Base-by-base conservation (phyloP, 345 rosid genomes). In the Eucalyptus regnans region DNA sequence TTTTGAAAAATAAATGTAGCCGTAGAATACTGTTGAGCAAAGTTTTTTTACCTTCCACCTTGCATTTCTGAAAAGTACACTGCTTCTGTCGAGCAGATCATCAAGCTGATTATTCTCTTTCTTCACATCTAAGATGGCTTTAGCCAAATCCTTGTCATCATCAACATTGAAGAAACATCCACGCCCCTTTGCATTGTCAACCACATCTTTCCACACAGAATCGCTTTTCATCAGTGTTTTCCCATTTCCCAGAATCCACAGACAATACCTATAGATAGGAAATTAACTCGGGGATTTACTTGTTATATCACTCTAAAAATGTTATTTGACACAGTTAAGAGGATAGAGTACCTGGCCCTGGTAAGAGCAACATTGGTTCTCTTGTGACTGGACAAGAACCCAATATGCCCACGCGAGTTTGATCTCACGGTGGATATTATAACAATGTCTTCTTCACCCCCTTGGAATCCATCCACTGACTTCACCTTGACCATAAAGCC, bases 181-280 rank as follows among this genome's bases (percentile, higher is more conserved):
- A 9, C 95, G 94, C 10, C 25, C 50, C 89, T 90, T 94, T 7
- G 95, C 94, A 92, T 95, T 93, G 86, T 11, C 14, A 15, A 93
- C 88, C 71, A 95, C 37, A 16, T 54, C n/a, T 71, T 89, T 31
- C 96, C 96, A 94, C 50, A 91, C 87, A 12, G 96, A 92, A n/a
- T 86, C 87, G 86, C 92, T 90, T 6, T 71, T 89, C 18, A 27
- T 33, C 86, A 95, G 86, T 1, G 95, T 94, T 89, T 56, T 89
- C 88, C 54, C 95, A 90, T 91, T 89, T 54, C 96, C 96, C 87
- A 94, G 86, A 90, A 95, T 93, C 96, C 95, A 94, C 46, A 93
- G 94, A 89, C 96, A 89, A 50, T 93, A 92, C 90, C 96, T 88
- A 56, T 27, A 9, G 12, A 52, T 50, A 33, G n/a, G 51, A 12